Base-by-base conservation (phyloP, 208 protist species). In the Trypanosoma scelopori region DNA sequence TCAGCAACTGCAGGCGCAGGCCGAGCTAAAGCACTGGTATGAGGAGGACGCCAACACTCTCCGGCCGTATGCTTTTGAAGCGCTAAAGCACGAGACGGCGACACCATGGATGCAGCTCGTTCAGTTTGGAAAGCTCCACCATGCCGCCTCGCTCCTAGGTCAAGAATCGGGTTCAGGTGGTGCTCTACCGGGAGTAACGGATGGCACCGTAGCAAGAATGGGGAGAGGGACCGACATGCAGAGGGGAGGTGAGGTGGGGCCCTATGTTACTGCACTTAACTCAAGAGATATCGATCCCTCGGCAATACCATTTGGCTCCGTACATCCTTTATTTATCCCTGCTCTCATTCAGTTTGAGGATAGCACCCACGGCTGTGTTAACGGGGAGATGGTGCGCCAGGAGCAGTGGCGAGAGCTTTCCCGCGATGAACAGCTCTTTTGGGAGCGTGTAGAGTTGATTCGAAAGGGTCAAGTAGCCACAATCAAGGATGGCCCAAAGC, bases 361-460 rank as follows among this genome's bases (percentile, higher is more conserved):
- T 12, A 52, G 37, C 37, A 20, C 7, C 27, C 22, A 46, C 16
- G 80, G 78, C 47, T 66, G 69, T 16, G 53, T 92, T 13, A 71
- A 89, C 56, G 69, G 35, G 16, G 39, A 59, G 25, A 66, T 57
- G 16, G 64, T 92, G 23, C 63, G 83, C 32, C 65, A 69, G 37
- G 86, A 88, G 64, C 83, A 95, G 62, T 74, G 72, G 55, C 76
- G 79, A 41, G 90, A 95, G 64, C 89, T 91, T 82, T 53, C 73
- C 13, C 76, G 74, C 16, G 85, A 95, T 52, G 90, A 95, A 74
- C 74, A 84, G 52, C 61, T 78, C 7, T 95, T 93, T 64, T 95
- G 90, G 87, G 85, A 93, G 51, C 75, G 85, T 20, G 90, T 95
- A 15, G 90, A 95, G 70, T 74, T 92, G 30, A 95, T 95, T 55